These are phyloP conservation scores for Salix suchowensis DNA, from an alignment of 345 rosid genomes.

Conservation along the genomic window DNA sequence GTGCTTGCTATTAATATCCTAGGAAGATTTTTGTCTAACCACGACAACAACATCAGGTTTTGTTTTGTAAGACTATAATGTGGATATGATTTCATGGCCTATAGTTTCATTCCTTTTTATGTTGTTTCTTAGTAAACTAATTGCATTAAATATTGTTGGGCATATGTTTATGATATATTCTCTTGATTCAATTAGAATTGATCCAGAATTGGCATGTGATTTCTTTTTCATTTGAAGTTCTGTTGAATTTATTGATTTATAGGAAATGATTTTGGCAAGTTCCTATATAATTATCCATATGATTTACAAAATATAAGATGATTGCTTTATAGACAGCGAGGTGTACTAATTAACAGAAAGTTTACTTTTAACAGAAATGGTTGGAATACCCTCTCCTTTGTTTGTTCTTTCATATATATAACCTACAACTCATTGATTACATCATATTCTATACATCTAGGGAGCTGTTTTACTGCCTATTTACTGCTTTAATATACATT, in stretches of 20 bases:
- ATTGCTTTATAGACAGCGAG: neutral
- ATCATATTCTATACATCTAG: too few relatives aligned
- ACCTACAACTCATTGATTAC: too few relatives aligned
- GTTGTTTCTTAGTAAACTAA: neutral
- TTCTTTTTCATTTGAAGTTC: neutral
- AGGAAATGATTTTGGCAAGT: too few relatives aligned
- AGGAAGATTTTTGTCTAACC: constrained; percentile 97
- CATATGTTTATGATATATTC: neutral
- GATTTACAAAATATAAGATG: neutral
- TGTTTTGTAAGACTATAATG: neutral
- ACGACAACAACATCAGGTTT: constrained; percentile 98
- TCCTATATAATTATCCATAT: neutral
- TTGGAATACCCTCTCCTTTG: too few relatives aligned
- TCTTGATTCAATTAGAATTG: neutral
- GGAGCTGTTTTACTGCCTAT: too few relatives aligned
- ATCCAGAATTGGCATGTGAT: neutral
- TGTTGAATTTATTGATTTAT: neutral
- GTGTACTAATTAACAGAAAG: neutral
- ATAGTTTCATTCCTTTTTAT: neutral
- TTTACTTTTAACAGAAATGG: too few relatives aligned
- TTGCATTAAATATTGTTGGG: neutral
- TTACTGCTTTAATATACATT: too few relatives aligned
- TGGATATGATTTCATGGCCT: neutral
- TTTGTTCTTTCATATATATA: too few relatives aligned
- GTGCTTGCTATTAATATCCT: constrained; percentile 97